A percentile compares a stretch with the other conserved stretches of the same genome.
Evolutionary conservation across 331 rosid genomes (phyloP).

Genomic region (Saraca asoca): DNA sequence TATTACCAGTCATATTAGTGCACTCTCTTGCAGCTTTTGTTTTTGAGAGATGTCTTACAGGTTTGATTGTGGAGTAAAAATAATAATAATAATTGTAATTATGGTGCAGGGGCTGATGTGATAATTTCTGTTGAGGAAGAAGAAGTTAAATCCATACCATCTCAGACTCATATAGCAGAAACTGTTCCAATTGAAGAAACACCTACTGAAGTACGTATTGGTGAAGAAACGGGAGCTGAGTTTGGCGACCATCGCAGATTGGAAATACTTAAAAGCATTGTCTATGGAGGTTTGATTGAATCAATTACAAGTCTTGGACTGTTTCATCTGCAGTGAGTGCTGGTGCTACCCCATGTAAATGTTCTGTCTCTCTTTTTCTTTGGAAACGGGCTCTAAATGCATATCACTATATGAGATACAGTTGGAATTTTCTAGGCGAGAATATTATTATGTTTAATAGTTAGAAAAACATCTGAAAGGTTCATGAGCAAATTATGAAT

Average conservation of each 20-base stretch:
- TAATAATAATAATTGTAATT: neutral
- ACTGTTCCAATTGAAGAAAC: conserved; percentile 15
- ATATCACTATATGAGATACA: too few relatives aligned
- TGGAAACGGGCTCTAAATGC: too few relatives aligned
- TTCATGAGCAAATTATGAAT: too few relatives aligned
- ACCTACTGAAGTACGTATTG: conserved; percentile 4
- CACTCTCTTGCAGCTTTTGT: conserved; percentile 11
- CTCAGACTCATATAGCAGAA: conserved; percentile 21
- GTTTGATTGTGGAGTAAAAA: conserved; percentile 13
- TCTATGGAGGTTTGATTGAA: conserved; percentile 71
- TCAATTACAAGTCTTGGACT: conserved; percentile 70
- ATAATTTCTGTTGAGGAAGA: conserved; percentile 33
- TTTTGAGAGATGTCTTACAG: neutral
- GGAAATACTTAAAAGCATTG: conserved; percentile 64
- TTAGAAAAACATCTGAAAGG: too few relatives aligned
- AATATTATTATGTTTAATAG: neutral
- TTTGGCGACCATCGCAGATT: conserved; percentile 32
- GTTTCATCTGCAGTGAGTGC: conserved; percentile 69
- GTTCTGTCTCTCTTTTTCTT: neutral
- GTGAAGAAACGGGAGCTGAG: conserved; percentile 28
- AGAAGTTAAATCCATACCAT: conserved; percentile 1
- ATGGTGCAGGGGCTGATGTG: conserved; percentile 36
- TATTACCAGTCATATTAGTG: neutral
- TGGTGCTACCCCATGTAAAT: conserved; percentile 61
- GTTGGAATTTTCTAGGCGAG: too few relatives aligned